Evolutionary conservation across 2,329 filamentous ascomycete species (phyloP).

Genomic region (Pochonia chlamydosporia): DNA sequence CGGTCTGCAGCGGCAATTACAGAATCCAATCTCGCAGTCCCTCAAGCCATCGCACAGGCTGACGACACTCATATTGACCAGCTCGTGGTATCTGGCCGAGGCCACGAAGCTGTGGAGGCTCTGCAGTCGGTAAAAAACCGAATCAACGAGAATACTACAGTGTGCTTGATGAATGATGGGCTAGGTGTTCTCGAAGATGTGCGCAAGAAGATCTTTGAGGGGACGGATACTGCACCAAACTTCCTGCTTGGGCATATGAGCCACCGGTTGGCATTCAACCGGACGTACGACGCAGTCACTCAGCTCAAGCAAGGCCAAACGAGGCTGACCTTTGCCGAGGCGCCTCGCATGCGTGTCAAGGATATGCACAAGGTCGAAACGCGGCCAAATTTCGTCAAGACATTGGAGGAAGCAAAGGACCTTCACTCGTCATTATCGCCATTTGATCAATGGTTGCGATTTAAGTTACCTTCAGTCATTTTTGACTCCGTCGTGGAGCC

Average conservation of each 20-base stretch:
- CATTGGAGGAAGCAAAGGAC: constrained; percentile 14
- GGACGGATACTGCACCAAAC: constrained; percentile 59
- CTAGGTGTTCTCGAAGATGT: constrained; percentile 79
- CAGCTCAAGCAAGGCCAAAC: constrained; percentile 28
- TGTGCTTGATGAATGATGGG: constrained; percentile 75
- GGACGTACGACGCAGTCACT: constrained; percentile 31
- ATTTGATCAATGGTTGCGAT: constrained; percentile 50
- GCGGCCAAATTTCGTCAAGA: constrained; percentile 16
- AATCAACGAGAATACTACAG: constrained; percentile 61
- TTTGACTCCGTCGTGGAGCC: constrained; percentile 75
- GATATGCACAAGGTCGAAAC: constrained; percentile 13
- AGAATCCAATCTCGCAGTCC: constrained; percentile 17
- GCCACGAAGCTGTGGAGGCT: constrained; percentile 50
- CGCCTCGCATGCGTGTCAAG: constrained; percentile 11
- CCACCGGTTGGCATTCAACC: constrained; percentile 39
- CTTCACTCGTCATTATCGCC: constrained; percentile 16
- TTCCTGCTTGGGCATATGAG: constrained; percentile 66
- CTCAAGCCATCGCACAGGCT: constrained; percentile 10
- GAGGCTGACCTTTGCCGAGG: constrained; percentile 21
- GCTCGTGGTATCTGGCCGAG: constrained; percentile 59
- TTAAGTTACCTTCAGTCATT: constrained; percentile 74
- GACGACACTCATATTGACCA: constrained; percentile 57
- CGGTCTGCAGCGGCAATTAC: constrained; percentile 12
- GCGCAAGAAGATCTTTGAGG: constrained; percentile 63
- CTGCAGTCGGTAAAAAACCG: constrained; percentile 58